Base-by-base conservation (phyloP, 2,329 filamentous ascomycete genomes). In the Arthrobotrys sinensis region DNA sequence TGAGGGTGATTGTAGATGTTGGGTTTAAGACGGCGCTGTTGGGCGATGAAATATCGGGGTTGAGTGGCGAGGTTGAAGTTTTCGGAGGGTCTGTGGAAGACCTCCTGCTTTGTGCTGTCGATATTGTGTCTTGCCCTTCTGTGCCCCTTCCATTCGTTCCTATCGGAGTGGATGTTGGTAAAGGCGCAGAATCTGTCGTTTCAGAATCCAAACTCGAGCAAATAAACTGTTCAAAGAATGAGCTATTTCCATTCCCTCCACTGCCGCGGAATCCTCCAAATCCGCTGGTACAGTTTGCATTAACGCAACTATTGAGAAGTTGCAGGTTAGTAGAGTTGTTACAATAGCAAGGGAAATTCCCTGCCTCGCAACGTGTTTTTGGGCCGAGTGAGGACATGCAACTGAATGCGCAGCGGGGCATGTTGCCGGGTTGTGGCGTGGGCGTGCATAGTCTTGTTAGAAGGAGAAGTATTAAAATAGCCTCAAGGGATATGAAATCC, bases 291-390 rank as follows among this genome's bases (percentile, higher is more conserved):
- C 67, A 78, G 53, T 64, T 78, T 11, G 40, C 24, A 16, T 19
- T 7, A 16, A 72, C 45, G n/a, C 75, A 78, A 21, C 16, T 11
- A 16, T 72, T 64, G 21, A 78, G 52, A 16, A 72, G 16, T 38
- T 38, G 43, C 0, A 72, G 34, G 46, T 68, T 78, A 1, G 50
- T 78, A 1, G 67, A 67, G 36, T 78, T 78, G 43, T 67, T 68
- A 53, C 75, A 78, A 28, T 71, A 78, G 28, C 75, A 72, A 3
- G 67, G 66, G 7, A 78, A 40, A 32, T 78, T 68, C 10, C 67
- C 75, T 16, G 62, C 24, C 4, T 71, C 67, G 12, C 75, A 78
- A 10, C 24, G 12, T 7, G 75, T 78, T 62, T 68, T 32, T 11
- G 52, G 52, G 11, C 43, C 32, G 19, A 72, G 62, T 1, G 64